phyloP scores from a whole-genome alignment of 345 rosid species.

The Salix dunnii region DNA sequence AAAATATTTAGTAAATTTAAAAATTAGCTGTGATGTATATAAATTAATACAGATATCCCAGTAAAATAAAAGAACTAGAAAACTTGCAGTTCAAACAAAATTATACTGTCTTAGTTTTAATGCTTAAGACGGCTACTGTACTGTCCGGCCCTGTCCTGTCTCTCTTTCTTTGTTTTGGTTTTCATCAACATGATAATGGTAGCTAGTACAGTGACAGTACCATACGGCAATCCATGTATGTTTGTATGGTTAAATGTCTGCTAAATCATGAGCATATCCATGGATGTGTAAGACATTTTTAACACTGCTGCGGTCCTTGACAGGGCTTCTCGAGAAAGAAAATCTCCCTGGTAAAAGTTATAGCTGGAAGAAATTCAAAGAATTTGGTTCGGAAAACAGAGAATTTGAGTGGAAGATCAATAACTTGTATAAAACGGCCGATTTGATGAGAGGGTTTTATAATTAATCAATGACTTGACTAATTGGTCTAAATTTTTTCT shows the following conservation, averaged over 20 bases:
- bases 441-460: neutral
- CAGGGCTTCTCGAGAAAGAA: neutral
- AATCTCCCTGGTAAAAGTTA: neutral
- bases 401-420: neutral
- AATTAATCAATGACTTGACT: neutral
- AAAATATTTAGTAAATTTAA: too few species aligned
- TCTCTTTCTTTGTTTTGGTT: neutral
- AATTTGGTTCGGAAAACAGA: neutral
- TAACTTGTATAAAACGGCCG: neutral
- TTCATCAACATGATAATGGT: neutral
- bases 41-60: too few species aligned
- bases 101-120: too few species aligned
- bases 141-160: slow-evolving; percentile 6
- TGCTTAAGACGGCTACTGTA: slow-evolving; percentile 17
- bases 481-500: neutral
- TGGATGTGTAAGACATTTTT: neutral
- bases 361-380: neutral
- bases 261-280: neutral
- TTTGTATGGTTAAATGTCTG: neutral
- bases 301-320: neutral
- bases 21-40: too few species aligned
- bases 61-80: too few species aligned
- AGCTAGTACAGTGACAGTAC: neutral
- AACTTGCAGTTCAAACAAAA: too few species aligned
- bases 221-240: neutral